Evolutionary conservation across 345 rosid species (phyloP).

Genomic region (Anacardium occidentale): DNA sequence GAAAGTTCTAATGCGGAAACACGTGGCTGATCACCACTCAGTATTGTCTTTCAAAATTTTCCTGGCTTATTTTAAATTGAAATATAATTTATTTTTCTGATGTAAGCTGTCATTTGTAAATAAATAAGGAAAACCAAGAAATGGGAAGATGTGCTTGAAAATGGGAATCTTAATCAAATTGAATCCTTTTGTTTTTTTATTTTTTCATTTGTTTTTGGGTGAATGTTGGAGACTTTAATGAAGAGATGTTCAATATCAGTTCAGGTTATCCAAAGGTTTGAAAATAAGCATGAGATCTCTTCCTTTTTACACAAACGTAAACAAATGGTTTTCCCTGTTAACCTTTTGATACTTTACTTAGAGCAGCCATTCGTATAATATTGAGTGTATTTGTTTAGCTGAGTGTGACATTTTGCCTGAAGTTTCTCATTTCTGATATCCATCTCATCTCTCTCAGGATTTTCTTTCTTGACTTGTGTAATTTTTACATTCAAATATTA

Average conservation of each 20-base stretch:
- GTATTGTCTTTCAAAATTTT: neutral
- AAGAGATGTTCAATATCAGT: neutral
- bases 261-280: neutral
- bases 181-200: neutral
- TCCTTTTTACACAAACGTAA: too few relatives aligned
- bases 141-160: neutral
- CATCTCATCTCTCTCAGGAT: neutral
- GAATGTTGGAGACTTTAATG: neutral
- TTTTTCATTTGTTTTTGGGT: neutral
- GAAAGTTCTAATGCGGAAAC: neutral
- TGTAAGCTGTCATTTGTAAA: neutral
- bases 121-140: neutral
- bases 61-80: neutral
- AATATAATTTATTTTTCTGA: neutral
- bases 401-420: neutral
- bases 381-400: neutral
- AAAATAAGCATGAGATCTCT: neutral
- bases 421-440: neutral
- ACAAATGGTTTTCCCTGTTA: neutral
- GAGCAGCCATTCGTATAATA: too few relatives aligned
- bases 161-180: neutral
- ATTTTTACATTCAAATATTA: neutral
- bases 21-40: neutral
- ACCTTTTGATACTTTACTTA: neutral
- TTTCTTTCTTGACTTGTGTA: conserved; percentile 4